These are phyloP conservation scores for Suillus subalutaceus DNA, from an alignment of 768 basidiomycete genomes.

Conservation along the genomic window DNA sequence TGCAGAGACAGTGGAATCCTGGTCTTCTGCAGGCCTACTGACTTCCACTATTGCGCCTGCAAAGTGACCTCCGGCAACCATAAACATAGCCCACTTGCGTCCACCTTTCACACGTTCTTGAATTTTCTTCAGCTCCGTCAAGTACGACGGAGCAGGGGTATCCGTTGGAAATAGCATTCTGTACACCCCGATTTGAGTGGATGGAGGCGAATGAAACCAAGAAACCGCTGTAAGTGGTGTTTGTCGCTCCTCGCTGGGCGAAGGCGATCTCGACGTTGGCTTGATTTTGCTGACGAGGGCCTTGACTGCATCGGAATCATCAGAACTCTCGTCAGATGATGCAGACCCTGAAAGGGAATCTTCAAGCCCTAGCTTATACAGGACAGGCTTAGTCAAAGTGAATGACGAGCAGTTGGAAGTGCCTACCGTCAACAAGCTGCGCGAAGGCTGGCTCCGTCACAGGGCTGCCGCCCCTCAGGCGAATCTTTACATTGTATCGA, in stretches of 20 bases:
- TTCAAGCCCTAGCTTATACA: constrained; percentile 55
- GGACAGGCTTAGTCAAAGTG: background rate
- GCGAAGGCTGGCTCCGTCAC: constrained; percentile 75
- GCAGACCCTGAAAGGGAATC: constrained; percentile 94
- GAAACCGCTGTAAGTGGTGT: constrained; percentile 67
- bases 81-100: constrained; percentile 90
- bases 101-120: constrained; percentile 58
- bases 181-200: constrained; percentile 91
- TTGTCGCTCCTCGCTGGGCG: constrained; percentile 45
- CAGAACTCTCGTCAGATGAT: constrained; percentile 62
- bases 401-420: background rate
- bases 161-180: constrained; percentile 65
- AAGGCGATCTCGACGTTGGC: constrained; percentile 46
- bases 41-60: constrained; percentile 88
- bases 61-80: constrained; percentile 98
- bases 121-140: constrained; percentile 66
- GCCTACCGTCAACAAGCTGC: constrained; percentile 78
- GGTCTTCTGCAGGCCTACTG: constrained; percentile 52
- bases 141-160: constrained; percentile 46
- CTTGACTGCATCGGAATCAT: constrained; percentile 68
- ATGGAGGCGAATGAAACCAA: constrained; percentile 90
- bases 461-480: constrained; percentile 61
- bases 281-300: constrained; percentile 67
- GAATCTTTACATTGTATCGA: constrained; percentile 92
- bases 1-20: constrained; percentile 38